These are phyloP conservation scores for Cladophialophora immunda DNA, from an alignment of 2,329 filamentous ascomycete genomes.

Conservation along the genomic window DNA sequence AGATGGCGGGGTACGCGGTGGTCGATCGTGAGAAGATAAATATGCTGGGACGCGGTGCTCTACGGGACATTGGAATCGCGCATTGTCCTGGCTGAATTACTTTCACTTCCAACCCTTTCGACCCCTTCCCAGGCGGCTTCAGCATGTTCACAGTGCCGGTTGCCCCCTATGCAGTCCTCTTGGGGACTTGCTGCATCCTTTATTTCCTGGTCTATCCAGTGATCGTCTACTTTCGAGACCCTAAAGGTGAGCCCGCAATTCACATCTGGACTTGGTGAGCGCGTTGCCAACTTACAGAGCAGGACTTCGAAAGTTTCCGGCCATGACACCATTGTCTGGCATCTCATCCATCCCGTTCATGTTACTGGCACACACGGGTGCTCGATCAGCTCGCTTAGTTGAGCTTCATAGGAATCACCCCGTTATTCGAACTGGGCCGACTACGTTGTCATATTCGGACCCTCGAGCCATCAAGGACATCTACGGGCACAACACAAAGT, in stretches of 20 bases:
- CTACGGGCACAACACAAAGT: constrained; percentile 50
- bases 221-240: constrained; percentile 55
- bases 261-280: neutral
- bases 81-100: neutral
- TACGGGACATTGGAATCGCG: neutral
- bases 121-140: neutral
- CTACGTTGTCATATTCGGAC: constrained; percentile 24
- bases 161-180: constrained; percentile 2
- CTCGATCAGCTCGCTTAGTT: constrained; percentile 36
- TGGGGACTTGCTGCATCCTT: constrained; percentile 34
- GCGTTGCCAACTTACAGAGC: neutral
- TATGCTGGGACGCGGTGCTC: neutral
- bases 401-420: constrained; percentile 61
- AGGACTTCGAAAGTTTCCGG: constrained; percentile 58
- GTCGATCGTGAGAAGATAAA: neutral
- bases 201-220: constrained; percentile 54
- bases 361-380: constrained; percentile 38
- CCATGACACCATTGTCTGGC: constrained; percentile 54
- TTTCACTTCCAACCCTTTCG: neutral
- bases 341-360: constrained; percentile 55
- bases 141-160: constrained; percentile 3
- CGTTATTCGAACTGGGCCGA: constrained; percentile 28
- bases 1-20: neutral
- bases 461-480: constrained; percentile 46
- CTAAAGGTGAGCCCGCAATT: constrained; percentile 47